Base-by-base conservation (phyloP, 2,329 filamentous ascomycete genomes). In the Amesomyces nigricolor region DNA sequence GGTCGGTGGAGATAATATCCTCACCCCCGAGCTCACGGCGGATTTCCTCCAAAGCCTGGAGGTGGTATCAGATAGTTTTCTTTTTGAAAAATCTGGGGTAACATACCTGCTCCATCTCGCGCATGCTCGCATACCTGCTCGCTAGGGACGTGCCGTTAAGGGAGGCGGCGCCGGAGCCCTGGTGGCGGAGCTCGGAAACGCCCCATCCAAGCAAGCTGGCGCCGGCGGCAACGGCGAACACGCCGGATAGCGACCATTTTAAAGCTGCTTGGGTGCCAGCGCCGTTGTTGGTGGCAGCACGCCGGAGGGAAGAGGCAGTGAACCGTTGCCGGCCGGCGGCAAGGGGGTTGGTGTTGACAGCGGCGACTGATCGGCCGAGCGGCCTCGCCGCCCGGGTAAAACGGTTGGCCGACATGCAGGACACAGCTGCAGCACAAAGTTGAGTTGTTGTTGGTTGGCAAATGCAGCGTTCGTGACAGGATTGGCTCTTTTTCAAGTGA, bases 1-100 rank as follows among this genome's bases (percentile, higher is more conserved):
- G 75, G 53, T 86, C 83, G 0, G 75, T 83, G 9, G 81, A 85
- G 39, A 86, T 79, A 45, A 82, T 76, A 58, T 84, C 81, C 47
- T 81, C 75, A 14, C 73, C 64, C 47, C 69, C 67, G 54, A 76
- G 66, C 62, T 72, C 68, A n/a, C 64, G 62, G 7, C 77, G 76
- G 53, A 86, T 85, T 59, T 81, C 77, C 43, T 68, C 64, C 44
- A 85, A 69, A 0, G 82, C 81, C 82, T 64, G 39, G 4, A 32
- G 3, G 8, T 10, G 38, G 14, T 35, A 40, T 54, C 17, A 54
- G 37, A 39, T 6, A 10, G 16, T 11, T n/a, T 10, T 46, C 9
- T 30, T 13, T n/a, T 30, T 13, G 2, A 22, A 19, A 14, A 39
- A 32, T 3, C 5, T 4, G n/a, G 48, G 44, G 30, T 29, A 50